A percentile compares a stretch with the other conserved stretches of the same genome.
These are phyloP conservation scores for Hypoxylon sp. DNA, from an alignment of 2,329 filamentous ascomycete genomes.

Conservation along the genomic window DNA sequence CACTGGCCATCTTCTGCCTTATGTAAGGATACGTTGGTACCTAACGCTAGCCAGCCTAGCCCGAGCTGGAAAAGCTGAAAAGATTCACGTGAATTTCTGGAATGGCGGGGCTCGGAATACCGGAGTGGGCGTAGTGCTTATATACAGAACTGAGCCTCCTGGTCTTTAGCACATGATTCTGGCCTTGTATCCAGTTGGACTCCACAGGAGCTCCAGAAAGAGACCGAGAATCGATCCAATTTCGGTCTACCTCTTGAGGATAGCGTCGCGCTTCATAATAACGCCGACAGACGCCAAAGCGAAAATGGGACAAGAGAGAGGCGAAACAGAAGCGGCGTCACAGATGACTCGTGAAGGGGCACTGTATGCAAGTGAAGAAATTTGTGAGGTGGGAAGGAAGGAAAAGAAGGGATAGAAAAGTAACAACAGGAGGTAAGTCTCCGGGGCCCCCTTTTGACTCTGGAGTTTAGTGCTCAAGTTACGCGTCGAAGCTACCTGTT, in stretches of 20 bases:
- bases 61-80: conserved; percentile 1
- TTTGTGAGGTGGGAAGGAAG: background rate
- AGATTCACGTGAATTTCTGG: conserved; percentile 13
- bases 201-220: conserved; percentile 40
- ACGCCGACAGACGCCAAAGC: conserved; percentile 29
- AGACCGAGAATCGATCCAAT: conserved; percentile 38
- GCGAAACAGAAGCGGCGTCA: conserved; percentile 14
- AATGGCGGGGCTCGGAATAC: background rate
- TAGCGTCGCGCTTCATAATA: conserved; percentile 29
- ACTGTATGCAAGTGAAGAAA: background rate
- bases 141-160: conserved; percentile 7
- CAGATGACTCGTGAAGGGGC: conserved; percentile 5
- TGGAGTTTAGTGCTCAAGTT: conserved; percentile 25
- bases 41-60: background rate
- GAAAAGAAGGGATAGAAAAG: background rate
- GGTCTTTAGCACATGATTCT: conserved; percentile 34
- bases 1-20: conserved; percentile 1
- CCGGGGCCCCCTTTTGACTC: conserved; percentile 27
- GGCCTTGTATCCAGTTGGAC: conserved; percentile 12
- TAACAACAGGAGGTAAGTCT: background rate
- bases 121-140: conserved; percentile 19
- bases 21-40: conserved; percentile 22
- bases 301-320: conserved; percentile 25
- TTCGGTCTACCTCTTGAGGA: conserved; percentile 30
- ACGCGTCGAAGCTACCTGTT: conserved; percentile 32